Base-by-base conservation (phyloP, 2,329 filamentous ascomycete genomes). In the Aspergillus phoenicis region DNA sequence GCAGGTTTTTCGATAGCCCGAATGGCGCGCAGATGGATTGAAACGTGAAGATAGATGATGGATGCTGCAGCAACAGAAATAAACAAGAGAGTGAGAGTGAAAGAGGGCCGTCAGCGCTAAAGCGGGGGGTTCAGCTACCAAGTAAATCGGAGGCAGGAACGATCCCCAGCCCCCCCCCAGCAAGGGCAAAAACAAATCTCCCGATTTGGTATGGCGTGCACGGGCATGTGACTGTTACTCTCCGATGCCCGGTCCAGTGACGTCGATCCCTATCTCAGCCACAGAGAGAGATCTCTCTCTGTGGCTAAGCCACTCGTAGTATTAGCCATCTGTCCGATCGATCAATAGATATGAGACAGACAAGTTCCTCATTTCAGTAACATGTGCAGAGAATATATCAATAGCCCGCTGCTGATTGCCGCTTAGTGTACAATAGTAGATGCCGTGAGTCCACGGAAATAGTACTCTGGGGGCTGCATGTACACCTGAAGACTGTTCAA, bases 171-270 rank as follows among this genome's bases (percentile, higher is more conserved):
- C 65, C 69, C 68, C 39, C 39, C n/a, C n/a, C n/a, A 45, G 61
- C 65, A 62, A 67, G 62, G 58, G 64, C 51, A 64, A 72, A 73
- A 77, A 77, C 75, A 77, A 77, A 77, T 77, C 73, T 77, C 75
- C 72, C 64, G 58, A 75, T 73, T 51, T n/a, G 73, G 75, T 55
- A 71, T 67, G 63, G 71, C 59, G 68, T 30, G 67, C 55, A 51
- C 62, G 11, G 60, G 70, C 68, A 71, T 64, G 68, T 71, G 65
- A 68, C 63, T 59, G 59, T 61, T 62, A 36, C 33, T 63, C 67
- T 60, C 61, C 43, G 49, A 58, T 63, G n/a, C 22, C 26, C 61
- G 38, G 52, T 61, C 60, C 54, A 58, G 58, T 62, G 63, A 64
- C 57, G 62, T 61, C 67, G 67, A 73, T 71, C 68, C 13, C 20